phyloP scores from a whole-genome alignment of 148 eudicot species.

The Rheum nobile region DNA sequence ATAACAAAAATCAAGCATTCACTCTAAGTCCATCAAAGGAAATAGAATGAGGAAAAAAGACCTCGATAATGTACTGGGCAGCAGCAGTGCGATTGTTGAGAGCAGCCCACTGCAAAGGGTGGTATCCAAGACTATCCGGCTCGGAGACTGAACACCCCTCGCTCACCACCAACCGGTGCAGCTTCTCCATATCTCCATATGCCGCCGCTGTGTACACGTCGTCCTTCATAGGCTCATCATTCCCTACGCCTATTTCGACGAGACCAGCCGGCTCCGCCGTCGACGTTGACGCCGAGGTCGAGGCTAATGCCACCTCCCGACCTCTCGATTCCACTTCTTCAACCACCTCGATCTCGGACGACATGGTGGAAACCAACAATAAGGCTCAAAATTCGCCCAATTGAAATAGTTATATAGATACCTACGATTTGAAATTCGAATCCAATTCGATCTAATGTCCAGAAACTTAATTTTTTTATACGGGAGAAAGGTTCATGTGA shows the following conservation, averaged over 20 bases:
- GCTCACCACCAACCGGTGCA: slow-evolving; percentile 66
- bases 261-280: slow-evolving; percentile 14
- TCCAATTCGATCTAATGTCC: slow-evolving; percentile 1
- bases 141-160: slow-evolving; percentile 80
- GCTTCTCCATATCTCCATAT: slow-evolving; percentile 94
- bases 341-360: slow-evolving; percentile 97
- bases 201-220: slow-evolving; percentile 98
- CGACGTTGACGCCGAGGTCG: slow-evolving; percentile 12
- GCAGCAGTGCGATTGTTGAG: slow-evolving; percentile 90
- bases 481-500: background rate
- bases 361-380: slow-evolving; percentile 23
- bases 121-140: slow-evolving; percentile 78
- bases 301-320: slow-evolving; percentile 16
- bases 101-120: slow-evolving; percentile 96
- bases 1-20: background rate
- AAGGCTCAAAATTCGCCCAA: slow-evolving; percentile 1
- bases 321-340: slow-evolving; percentile 57
- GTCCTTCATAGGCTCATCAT: slow-evolving; percentile 51
- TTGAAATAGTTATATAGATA: background rate
- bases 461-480: background rate
- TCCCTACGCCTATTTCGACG: slow-evolving; percentile 14
- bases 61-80: slow-evolving; percentile 87
- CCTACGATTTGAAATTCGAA: background rate
- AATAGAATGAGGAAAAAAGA: slow-evolving; percentile 3
- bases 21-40: background rate